phyloP scores from a whole-genome alignment of 805 yeast genomes.

The Saccharomyces jurei region DNA sequence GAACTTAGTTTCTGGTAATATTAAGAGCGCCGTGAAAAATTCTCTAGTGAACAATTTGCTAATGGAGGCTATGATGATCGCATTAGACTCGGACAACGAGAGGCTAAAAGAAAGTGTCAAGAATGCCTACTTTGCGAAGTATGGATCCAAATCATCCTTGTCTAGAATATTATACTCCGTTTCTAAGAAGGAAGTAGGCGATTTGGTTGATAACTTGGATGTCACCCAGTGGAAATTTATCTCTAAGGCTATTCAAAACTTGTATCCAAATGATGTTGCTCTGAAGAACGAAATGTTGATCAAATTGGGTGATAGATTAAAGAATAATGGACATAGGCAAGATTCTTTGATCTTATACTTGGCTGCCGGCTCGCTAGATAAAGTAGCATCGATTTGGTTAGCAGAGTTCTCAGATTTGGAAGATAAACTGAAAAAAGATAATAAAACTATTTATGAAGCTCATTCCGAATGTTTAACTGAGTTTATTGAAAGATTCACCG shows the following conservation, averaged over 20 bases:
- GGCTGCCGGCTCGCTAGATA: conserved; percentile 74
- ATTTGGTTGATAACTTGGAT: conserved; percentile 70
- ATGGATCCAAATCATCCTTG: conserved; percentile 41
- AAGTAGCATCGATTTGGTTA: conserved; percentile 76
- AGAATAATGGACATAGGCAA: conserved; percentile 48
- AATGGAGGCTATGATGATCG: conserved; percentile 74
- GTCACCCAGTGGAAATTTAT: conserved; percentile 77
- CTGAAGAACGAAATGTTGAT: conserved; percentile 49
- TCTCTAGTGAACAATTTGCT: conserved; percentile 57
- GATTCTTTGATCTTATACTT: conserved; percentile 71
- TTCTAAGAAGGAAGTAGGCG: conserved; percentile 47
- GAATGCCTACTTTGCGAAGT: conserved; percentile 58
- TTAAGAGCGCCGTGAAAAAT: conserved; percentile 56
- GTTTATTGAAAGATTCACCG: conserved; percentile 76
- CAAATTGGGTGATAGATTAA: conserved; percentile 71
- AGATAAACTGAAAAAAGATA: conserved; percentile 31
- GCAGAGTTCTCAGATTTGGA: conserved; percentile 53
- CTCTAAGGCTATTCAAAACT: conserved; percentile 57
- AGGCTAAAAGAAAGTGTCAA: conserved; percentile 57
- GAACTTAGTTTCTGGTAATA: conserved; percentile 53
- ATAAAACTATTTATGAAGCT: conserved; percentile 66
- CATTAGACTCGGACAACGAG: conserved; percentile 56
- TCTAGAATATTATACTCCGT: conserved; percentile 70
- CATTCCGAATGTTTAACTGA: conserved; percentile 73
- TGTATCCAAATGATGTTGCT: conserved; percentile 38